phyloP scores from a whole-genome alignment of 345 rosid species.

The Aquilaria sinensis region DNA sequence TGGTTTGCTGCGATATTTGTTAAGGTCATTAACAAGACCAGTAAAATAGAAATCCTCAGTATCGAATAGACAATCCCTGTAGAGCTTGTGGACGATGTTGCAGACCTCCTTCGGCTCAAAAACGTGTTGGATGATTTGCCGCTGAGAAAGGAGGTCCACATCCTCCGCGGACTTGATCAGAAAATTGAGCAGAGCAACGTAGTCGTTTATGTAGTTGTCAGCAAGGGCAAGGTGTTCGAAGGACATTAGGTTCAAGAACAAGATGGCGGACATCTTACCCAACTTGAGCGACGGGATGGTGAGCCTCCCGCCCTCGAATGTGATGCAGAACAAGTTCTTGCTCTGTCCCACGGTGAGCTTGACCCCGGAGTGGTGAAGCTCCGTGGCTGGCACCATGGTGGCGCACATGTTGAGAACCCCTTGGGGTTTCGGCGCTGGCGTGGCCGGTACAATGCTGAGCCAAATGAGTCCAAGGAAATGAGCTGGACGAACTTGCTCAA shows the following conservation, averaged over 20 bases:
- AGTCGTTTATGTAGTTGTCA: slow-evolving; percentile 1
- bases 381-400: not conserved
- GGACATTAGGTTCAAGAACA: slow-evolving; percentile 16
- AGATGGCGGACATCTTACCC: not conserved
- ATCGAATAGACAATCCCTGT: not conserved
- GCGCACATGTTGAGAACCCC: too few relatives aligned
- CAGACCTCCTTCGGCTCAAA: not conserved
- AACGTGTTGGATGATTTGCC: slow-evolving; percentile 2
- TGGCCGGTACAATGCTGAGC: slow-evolving; percentile 1
- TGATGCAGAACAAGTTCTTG: slow-evolving; percentile 10
- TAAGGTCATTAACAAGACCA: not conserved
- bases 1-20: not conserved
- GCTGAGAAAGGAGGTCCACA: slow-evolving; percentile 1
- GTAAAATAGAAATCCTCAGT: not conserved
- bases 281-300: slow-evolving; percentile 10
- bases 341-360: not conserved
- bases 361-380: slow-evolving; percentile 20
- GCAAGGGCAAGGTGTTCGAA: slow-evolving; percentile 6
- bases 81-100: not conserved
- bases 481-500: too few relatives aligned
- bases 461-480: not conserved
- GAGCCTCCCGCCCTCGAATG: slow-evolving; percentile 4
- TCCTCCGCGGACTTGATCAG: not conserved
- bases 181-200: not conserved
- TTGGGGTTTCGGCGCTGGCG: not conserved